Conservation (phyloP, 2,329 filamentous ascomycete species). For the Truncatella angustata region DNA sequence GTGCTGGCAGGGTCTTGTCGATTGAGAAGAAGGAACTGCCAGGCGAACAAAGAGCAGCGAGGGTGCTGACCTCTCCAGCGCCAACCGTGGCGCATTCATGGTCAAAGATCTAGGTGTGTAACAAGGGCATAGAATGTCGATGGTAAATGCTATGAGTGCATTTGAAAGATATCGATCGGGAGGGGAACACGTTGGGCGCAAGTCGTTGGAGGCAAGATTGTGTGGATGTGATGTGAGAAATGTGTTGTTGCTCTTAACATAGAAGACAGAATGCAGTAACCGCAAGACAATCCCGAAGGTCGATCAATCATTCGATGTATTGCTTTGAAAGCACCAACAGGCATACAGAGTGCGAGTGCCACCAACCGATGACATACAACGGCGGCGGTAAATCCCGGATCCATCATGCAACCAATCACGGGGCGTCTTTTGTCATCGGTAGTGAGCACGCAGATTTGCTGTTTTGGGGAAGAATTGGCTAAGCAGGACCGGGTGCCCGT, state of each 20-base stretch:
- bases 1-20: constrained; percentile 38
- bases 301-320: constrained; percentile 8
- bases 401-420: constrained; percentile 4
- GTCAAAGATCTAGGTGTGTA: constrained; percentile 7
- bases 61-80: constrained; percentile 30
- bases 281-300: too few species aligned
- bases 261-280: not conserved
- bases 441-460: not conserved
- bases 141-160: constrained; percentile 1
- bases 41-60: constrained; percentile 21
- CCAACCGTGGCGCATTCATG: constrained; percentile 42
- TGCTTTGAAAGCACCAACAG: constrained; percentile 9
- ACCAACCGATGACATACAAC: constrained; percentile 9
- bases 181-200: too few species aligned
- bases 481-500: not conserved
- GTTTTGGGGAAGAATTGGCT: not conserved
- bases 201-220: not conserved
- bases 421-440: constrained; percentile 1
- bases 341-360: not conserved
- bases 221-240: not conserved
- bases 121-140: not conserved
- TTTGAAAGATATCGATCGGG: too few species aligned
- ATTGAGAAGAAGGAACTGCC: constrained; percentile 36
- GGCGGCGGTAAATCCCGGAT: constrained; percentile 1
- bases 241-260: not conserved